Percentiles rank a stretch among this genome's conserved stretches.
Conservation (phyloP, 306 rosid genomes). For the Cicer judaicum region DNA sequence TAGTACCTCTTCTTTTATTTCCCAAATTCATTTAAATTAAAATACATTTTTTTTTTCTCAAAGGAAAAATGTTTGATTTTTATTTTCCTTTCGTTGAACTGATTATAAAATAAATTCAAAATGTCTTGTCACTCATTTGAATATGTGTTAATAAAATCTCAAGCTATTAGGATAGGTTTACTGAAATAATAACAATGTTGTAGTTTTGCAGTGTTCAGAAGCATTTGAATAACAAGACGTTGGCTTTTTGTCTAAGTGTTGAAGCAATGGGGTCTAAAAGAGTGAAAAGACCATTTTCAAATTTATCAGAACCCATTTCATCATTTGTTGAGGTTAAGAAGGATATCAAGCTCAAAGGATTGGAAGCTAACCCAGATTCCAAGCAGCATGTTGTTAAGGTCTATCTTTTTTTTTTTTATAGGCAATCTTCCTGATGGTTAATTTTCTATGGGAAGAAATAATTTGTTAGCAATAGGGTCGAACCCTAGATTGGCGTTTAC, state of each 20-base stretch:
- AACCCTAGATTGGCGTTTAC: too few species aligned
- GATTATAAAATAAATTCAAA: background rate
- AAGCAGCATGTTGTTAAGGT: constrained; percentile 55
- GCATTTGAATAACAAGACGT: constrained; percentile 52
- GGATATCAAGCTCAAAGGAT: constrained; percentile 50
- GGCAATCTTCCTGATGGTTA: too few species aligned
- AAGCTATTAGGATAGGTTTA: background rate
- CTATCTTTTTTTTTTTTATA: background rate
- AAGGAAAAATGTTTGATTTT: constrained; percentile 26
- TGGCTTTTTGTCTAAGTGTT: constrained; percentile 47
- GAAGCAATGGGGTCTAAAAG: constrained; percentile 59
- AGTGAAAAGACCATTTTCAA: constrained; percentile 44
- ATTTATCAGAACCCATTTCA: constrained; percentile 44
- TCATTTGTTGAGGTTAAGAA: constrained; percentile 47
- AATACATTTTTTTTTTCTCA: background rate
- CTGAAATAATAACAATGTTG: background rate
- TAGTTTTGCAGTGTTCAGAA: constrained; percentile 63
- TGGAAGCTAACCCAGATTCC: constrained; percentile 48
- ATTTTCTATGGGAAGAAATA: too few species aligned
- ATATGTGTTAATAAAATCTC: constrained; percentile 1
- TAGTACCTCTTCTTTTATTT: background rate
- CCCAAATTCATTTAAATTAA: background rate
- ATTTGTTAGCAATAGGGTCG: too few species aligned
- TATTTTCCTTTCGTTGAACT: background rate
- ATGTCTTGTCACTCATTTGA: background rate